Evolutionary conservation across 2,329 filamentous ascomycete species (phyloP), one percentile per base, ranked within the genome.

Genomic region (Exophiala bonariae): DNA sequence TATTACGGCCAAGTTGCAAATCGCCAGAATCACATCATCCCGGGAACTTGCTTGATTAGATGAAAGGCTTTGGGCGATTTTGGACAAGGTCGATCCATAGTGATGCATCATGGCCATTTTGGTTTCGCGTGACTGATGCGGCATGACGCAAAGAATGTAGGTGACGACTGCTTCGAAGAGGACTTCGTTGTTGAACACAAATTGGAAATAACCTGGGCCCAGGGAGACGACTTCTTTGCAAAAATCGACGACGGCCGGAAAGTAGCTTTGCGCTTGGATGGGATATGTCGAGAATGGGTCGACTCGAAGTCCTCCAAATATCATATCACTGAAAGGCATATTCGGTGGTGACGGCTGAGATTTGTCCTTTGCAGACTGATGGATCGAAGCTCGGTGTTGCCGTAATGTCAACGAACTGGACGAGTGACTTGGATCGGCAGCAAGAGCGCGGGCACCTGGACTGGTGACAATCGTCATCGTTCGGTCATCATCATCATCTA

Each of bases 111-210:
- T 44, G 3, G 49, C 44, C 20, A 44, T 36, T 16, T 44, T 37
- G 8, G 36, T 33, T 23, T 48, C 36, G 16, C 44, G 49, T 7
- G 39, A 44, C 11, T 47, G 28, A 3, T 26, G 9, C n/a, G 45
- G 36, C 18, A 37, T 42, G 9, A 46, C 45, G 22, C 44, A 52
- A 9, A 52, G 17, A 4, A 47, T 35, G 30, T 46, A 52, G 16
- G 44, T 37, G n/a, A 47, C 31, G 11, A 52, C n/a, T 10, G 49
- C 49, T 31, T 52, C 49, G 34, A 52, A 52, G 18, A 52, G 17
- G 30, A 52, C 44, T 40, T 48, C 49, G 30, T 52, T 39, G 4
- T 26, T 20, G 28, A 52, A 35, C 7, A 48, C 31, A 38, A 47
- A 46, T 20, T 41, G 34, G 26, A 52, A 39, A 22, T 44, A 52